Evolutionary conservation across 2,329 filamentous ascomycete species (phyloP).

Genomic region (Botrytis elliptica): DNA sequence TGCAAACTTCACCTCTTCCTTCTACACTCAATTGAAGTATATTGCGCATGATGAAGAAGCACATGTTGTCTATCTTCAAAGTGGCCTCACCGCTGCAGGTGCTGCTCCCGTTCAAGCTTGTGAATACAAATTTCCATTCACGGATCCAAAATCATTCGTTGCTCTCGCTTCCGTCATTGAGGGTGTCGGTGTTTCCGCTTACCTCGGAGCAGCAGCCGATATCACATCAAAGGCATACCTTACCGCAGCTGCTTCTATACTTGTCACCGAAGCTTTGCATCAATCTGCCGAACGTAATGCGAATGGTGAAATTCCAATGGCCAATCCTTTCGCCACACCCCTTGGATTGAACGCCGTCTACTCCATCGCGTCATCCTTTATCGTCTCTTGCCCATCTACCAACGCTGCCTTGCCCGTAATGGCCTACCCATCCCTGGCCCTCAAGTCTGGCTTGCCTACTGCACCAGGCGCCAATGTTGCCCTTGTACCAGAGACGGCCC

Average conservation of each 20-base stretch:
- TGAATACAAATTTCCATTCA: slow-evolving; percentile 55
- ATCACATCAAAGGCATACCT: slow-evolving; percentile 59
- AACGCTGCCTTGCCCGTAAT: slow-evolving; percentile 59
- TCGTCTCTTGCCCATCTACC: slow-evolving; percentile 53
- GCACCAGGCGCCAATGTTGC: slow-evolving; percentile 29
- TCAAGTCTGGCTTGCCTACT: slow-evolving; percentile 32
- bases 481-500: slow-evolving; percentile 33
- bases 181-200: slow-evolving; percentile 58
- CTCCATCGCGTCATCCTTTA: slow-evolving; percentile 62
- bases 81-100: slow-evolving; percentile 46
- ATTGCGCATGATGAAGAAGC: slow-evolving; percentile 56
- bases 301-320: slow-evolving; percentile 51
- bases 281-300: slow-evolving; percentile 57
- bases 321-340: slow-evolving; percentile 60
- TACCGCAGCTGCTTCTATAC: slow-evolving; percentile 60
- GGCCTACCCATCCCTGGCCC: slow-evolving; percentile 53
- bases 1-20: slow-evolving; percentile 50
- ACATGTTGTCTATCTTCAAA: slow-evolving; percentile 58
- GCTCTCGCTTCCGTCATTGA: slow-evolving; percentile 55
- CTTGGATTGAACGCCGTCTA: slow-evolving; percentile 59
- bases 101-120: slow-evolving; percentile 55
- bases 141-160: slow-evolving; percentile 50
- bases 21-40: slow-evolving; percentile 58
- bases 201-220: slow-evolving; percentile 60
- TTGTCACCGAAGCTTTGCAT: slow-evolving; percentile 67